Base-by-base conservation (phyloP, 2,329 filamentous ascomycete genomes). In the Exserohilum turcica region DNA sequence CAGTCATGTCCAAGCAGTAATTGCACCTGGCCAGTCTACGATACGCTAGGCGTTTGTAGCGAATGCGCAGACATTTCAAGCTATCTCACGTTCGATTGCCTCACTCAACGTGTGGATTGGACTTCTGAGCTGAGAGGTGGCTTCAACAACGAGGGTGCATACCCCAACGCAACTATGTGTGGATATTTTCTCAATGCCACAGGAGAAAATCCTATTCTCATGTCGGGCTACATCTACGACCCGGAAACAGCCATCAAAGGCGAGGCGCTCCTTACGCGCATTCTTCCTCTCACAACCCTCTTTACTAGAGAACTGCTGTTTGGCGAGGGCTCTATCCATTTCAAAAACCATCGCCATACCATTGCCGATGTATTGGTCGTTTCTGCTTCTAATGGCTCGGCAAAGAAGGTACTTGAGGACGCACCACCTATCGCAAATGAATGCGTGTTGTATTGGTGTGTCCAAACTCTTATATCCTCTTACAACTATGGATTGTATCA, bases 161-260 rank as follows among this genome's bases (percentile, higher is more conserved):
- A 49, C 38, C 0, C 57, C 50, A n/a, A 43, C 52, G 56, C 47
- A 1, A 62, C 51, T 10, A 48, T 49, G 3, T 72, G 68, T 29
- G 68, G 68, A 0, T 67, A 63, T 16, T 70, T 66, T 13, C 13
- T 70, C 8, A 71, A 67, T 24, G 42, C 54, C 1, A 64, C 62
- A 2, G 60, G 64, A 6, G 18, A 38, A 2, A 3, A 28, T 0
- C 64, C 63, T 0, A 36, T 56, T 0, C 40, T 69, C 0, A 63
- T 69, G 63, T 63, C 64, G 0, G 65, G 62, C 0, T 70, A 45
- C 12, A 8, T 51, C 0, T 3, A 48, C 2, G 46, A 43, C 28
- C 37, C 8, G 13, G 16, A 24, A 0, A n/a, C 50, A 3, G 16
- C 50, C 2, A 19, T 6, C 13, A n/a, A 24, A 0, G 56, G 55